Base-by-base conservation (phyloP, 331 rosid species). In the Rhamnella rubrinervis region DNA sequence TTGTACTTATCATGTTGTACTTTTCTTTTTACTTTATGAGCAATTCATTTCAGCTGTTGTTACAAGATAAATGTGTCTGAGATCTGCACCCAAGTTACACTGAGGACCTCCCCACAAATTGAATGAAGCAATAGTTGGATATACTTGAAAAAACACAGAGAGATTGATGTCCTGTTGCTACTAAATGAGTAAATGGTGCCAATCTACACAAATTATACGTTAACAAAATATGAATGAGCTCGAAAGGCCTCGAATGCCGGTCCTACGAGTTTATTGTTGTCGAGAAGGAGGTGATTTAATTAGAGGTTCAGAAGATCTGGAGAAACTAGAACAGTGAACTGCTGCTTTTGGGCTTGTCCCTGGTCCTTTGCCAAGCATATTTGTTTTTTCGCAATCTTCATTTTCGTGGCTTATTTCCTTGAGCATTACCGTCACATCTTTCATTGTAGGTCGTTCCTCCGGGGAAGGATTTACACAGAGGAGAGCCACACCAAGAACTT, bases 401-500 rank as follows among this genome's bases (percentile, higher is more conserved):
- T 56, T 83, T 59, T 80, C 96, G 14, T 81, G 89, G 61, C 68
- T 80, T 74, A 93, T 93, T 84, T 93, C 97, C 70, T 88, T 89
- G 78, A 93, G 89, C 98, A 91, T 91, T 61, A 91, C 88, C 2
- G 98, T 66, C 16, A 93, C 92, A 70, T 91, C 98, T 75, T 89
- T 93, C 98, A 93, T 93, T 1, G 92, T 77, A 1, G 98, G 97
- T 63, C 98, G 68, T 68, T 93, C 98, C 67, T 77, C 96, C 0
- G 98, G 97, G 44, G 68, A 79, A 15, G 87, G 76, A 82, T 91
- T 89, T 69, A 91, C 87, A 59, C 97, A 93, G 7, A 93, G 88
- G 63, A 91, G 87, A 80, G 98, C 95, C 71, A 93, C 95, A 31
- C 97, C 97, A 26, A 90, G 86, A 49, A 90, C 97, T 77, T 93